These are phyloP conservation scores for Tuber indicum DNA, from an alignment of 495 filamentous ascomycete genomes.

Conservation along the genomic window DNA sequence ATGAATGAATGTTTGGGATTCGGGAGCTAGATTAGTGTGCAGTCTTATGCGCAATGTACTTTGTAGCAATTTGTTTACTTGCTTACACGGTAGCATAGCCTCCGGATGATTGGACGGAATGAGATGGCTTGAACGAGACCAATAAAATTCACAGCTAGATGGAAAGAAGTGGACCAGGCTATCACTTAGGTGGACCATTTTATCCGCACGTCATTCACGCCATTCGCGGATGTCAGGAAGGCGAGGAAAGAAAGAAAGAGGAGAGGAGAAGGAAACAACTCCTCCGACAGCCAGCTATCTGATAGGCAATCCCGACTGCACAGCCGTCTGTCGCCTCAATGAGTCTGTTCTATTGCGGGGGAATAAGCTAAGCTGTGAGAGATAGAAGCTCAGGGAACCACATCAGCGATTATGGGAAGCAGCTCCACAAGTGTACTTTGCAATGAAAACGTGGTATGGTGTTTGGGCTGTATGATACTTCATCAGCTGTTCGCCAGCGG, in stretches of 20 bases:
- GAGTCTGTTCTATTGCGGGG: not conserved
- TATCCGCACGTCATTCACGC: not conserved
- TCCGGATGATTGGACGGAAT: not conserved
- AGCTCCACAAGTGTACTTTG: not conserved
- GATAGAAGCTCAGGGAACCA: not conserved
- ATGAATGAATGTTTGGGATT: not conserved
- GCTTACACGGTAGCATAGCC: not conserved
- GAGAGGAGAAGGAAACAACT: not conserved
- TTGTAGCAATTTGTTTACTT: not conserved
- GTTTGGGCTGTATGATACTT: not conserved
- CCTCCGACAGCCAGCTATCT: not conserved
- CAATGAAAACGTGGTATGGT: not conserved
- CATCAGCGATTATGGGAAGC: not conserved
- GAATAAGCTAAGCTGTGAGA: not conserved
- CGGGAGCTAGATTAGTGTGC: constrained; percentile 3
- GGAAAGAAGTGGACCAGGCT: not conserved
- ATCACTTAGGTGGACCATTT: not conserved
- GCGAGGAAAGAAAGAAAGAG: not conserved
- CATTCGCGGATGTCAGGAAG: not conserved
- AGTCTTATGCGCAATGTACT: not conserved
- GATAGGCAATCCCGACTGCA: not conserved
- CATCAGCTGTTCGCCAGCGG: not conserved
- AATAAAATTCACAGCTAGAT: not conserved
- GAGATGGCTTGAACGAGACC: not conserved
- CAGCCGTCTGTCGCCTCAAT: not conserved